Base-by-base conservation (phyloP, 306 rosid genomes). In the Lagenaria siceraria region DNA sequence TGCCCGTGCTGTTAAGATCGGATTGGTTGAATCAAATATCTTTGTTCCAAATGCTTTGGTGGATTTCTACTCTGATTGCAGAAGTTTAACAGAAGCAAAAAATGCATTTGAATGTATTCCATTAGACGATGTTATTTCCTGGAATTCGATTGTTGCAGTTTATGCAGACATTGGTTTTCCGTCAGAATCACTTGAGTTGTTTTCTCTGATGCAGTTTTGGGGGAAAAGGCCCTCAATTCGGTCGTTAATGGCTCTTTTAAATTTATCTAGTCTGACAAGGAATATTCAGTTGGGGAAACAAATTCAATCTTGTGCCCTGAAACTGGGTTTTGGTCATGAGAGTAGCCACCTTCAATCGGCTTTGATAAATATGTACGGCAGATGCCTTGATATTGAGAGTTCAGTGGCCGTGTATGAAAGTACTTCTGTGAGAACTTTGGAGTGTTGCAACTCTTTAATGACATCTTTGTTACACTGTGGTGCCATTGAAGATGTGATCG, bases 341-440 rank as follows among this genome's bases (percentile, higher is more conserved):
- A 92, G 91, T 80, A 83, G 81, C 81, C 82, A 89, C 79, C 83
- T 88, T 75, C 97, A 87, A 56, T 95, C 97, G 53, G 93, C 93
- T 74, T 82, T 95, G 85, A 90, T 95, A 65, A 83, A 92, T 56
- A 88, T 89, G 97, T 95, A 95, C 58, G 96, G 97, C 60, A 92
- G 88, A 85, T 90, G 96, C 21, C 43, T 85, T 18, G 93, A 90
- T 60, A 83, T 95, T 43, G 86, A 83, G 84, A 86, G 89, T 70
- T 87, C 97, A 0, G 86, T 90, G 27, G 80, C 84, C 31, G n/a
- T 95, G 25, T 88, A 89, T 82, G 91, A 87, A 83, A 79, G 72
- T 73, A 79, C 83, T 79, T 81, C 79, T 22, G 78, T 76, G 54
- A 87, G 75, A 84, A 83, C 82, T 65, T 75, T 88, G 83, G 92